A percentile compares a stretch with the other conserved stretches of the same genome.
Evolutionary conservation across 306 rosid genomes (phyloP).

Genomic region (Prunus salicina): DNA sequence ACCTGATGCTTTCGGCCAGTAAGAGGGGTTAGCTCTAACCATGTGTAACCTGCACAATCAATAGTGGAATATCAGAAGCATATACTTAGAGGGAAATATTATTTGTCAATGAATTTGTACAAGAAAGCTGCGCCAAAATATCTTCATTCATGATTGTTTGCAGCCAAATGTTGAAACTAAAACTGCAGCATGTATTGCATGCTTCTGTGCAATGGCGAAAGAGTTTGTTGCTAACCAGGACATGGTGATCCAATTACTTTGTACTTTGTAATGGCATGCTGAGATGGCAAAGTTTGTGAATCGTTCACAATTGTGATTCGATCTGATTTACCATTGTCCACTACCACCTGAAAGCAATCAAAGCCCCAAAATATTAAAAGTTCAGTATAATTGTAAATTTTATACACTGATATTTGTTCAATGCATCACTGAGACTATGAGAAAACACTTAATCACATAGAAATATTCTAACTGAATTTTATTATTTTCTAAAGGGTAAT

Average conservation of each 20-base stretch:
- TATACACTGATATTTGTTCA: not conserved
- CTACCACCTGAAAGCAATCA: conserved; percentile 57
- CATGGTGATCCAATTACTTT: conserved; percentile 62
- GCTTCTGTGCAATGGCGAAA: not conserved
- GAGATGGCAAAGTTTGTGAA: conserved; percentile 44
- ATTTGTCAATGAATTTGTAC: not conserved
- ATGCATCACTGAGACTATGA: not conserved
- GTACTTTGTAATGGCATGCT: conserved; percentile 80
- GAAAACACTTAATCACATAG: not conserved
- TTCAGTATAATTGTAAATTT: conserved; percentile 2
- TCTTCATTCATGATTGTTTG: not conserved
- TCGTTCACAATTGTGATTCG: conserved; percentile 51
- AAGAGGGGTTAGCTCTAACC: conserved; percentile 87
- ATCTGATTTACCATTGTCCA: conserved; percentile 80
- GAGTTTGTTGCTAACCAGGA: conserved; percentile 53
- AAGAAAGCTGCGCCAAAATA: not conserved
- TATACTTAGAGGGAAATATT: not conserved
- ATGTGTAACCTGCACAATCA: conserved; percentile 67
- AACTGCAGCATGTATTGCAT: not conserved
- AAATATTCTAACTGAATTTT: not conserved
- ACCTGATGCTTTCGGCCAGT: conserved; percentile 99
- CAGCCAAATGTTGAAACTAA: not conserved
- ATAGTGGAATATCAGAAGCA: conserved; percentile 16
- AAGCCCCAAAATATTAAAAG: not conserved
- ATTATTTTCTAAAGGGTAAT: not conserved